Conservation (phyloP, 169 alveolate genomes). For the Plasmodium gaboni region DNA sequence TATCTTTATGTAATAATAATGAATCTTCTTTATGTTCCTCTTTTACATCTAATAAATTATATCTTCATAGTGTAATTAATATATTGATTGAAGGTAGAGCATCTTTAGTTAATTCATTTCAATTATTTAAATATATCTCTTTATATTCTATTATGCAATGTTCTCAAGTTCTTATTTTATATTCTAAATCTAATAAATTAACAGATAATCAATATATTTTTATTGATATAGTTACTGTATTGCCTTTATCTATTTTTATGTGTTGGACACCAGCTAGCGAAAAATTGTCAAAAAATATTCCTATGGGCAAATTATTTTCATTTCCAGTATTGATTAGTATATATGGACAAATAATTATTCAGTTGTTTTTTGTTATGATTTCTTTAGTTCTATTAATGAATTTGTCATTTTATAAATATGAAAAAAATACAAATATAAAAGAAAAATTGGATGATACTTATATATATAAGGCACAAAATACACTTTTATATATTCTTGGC, state of each 20-base stretch:
- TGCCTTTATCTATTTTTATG: slow-evolving; percentile 5
- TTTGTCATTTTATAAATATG: not conserved
- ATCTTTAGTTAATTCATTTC: slow-evolving; percentile 90
- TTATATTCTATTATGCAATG: slow-evolving; percentile 73
- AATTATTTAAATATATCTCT: slow-evolving; percentile 90
- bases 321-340: not conserved
- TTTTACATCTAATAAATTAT: slow-evolving; percentile 87
- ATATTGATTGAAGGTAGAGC: slow-evolving; percentile 91
- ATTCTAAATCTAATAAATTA: not conserved
- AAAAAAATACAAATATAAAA: not conserved
- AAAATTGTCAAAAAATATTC: not conserved
- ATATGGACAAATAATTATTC: slow-evolving; percentile 9
- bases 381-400: not conserved
- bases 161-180: not conserved
- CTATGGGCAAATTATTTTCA: not conserved
- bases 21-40: slow-evolving; percentile 92
- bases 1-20: slow-evolving; percentile 80
- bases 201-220: slow-evolving; percentile 1
- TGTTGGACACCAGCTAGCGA: not conserved
- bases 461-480: not conserved
- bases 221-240: not conserved
- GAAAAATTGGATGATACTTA: not conserved
- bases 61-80: slow-evolving; percentile 85
- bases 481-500: not conserved
- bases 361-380: not conserved